Percentiles rank a stretch among this genome's conserved stretches.
Evolutionary conservation across 345 rosid genomes (phyloP).

Genomic region (Gossypium sturtianum): DNA sequence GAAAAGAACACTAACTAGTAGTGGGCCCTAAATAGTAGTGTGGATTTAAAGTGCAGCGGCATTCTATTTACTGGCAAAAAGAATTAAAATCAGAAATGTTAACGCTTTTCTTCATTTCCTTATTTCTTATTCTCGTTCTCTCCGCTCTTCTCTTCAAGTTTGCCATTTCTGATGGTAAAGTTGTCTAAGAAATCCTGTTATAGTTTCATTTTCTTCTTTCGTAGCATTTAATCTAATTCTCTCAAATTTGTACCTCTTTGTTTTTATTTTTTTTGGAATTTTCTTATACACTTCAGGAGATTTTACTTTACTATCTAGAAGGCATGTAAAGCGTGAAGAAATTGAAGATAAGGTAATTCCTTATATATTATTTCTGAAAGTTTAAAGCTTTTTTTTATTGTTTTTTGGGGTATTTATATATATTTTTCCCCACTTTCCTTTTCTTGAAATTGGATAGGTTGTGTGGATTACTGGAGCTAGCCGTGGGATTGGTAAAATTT

Average conservation of each 20-base stretch:
- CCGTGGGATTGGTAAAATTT: constrained; percentile 75
- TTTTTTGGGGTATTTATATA: not conserved
- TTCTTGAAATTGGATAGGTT: constrained; percentile 39
- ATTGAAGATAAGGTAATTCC: constrained; percentile 67
- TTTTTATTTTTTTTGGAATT: not conserved
- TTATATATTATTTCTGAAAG: not conserved
- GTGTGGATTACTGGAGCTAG: constrained; percentile 97
- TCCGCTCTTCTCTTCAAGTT: constrained; percentile 37
- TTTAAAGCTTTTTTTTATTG: not conserved
- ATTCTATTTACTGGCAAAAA: not conserved
- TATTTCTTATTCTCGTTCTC: constrained; percentile 31
- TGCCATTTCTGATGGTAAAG: constrained; percentile 56
- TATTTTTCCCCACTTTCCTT: not conserved
- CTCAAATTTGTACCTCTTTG: not conserved
- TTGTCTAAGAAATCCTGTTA: not conserved
- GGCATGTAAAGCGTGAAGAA: constrained; percentile 62
- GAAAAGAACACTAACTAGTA: too few species aligned
- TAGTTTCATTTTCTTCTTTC: not conserved
- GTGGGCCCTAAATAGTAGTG: too few species aligned
- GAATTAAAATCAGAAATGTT: not conserved
- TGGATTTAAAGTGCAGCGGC: not conserved
- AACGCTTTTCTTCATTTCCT: constrained; percentile 1
- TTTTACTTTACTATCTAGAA: constrained; percentile 62
- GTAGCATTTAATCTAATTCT: not conserved
- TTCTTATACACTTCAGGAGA: constrained; percentile 46